A percentile compares a stretch with the other conserved stretches of the same genome.
These are phyloP conservation scores for Parmelia sp. DNA, from an alignment of 495 filamentous ascomycete species.

Conservation along the genomic window DNA sequence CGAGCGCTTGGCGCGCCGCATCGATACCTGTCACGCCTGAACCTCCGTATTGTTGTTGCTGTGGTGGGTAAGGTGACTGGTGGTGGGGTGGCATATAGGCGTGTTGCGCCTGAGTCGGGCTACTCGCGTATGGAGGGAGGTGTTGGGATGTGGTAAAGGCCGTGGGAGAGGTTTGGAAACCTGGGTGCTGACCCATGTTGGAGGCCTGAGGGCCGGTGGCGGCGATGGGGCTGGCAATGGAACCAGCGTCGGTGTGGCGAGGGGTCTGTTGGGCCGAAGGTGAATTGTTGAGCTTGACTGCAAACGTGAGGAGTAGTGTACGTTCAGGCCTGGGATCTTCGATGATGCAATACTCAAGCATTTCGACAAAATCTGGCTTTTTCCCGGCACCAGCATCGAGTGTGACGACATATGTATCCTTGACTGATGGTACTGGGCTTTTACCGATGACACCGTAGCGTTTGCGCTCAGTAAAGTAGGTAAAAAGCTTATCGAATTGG, in stretches of 20 bases:
- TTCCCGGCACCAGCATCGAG: conserved; percentile 54
- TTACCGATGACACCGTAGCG: conserved; percentile 77
- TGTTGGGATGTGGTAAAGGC: conserved; percentile 15
- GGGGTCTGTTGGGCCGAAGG: conserved; percentile 43
- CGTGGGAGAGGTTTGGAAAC: conserved; percentile 19
- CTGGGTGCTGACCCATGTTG: conserved; percentile 19
- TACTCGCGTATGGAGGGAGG: conserved; percentile 16
- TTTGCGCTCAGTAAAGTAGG: conserved; percentile 71
- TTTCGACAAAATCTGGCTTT: conserved; percentile 67
- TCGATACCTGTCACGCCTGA: conserved; percentile 38
- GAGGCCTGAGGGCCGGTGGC: conserved; percentile 35
- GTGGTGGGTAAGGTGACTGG: conserved; percentile 21
- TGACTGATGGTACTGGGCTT: conserved; percentile 58
- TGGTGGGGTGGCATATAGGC: conserved; percentile 25
- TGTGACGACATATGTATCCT: conserved; percentile 72
- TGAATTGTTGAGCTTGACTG: conserved; percentile 54
- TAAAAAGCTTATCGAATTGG: conserved; percentile 62
- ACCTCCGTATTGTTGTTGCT: conserved; percentile 32
- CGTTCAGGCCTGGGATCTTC: conserved; percentile 60
- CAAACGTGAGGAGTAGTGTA: conserved; percentile 69
- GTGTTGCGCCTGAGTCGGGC: conserved; percentile 22
- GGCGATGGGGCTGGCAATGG: conserved; percentile 42
- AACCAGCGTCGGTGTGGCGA: conserved; percentile 33
- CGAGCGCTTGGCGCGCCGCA: conserved; percentile 53
- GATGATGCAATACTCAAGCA: conserved; percentile 66